A percentile compares a stretch with the other conserved stretches of the same genome.
Conservation (phyloP, 179 eudicot species). For the Heliamphora pulchella region DNA sequence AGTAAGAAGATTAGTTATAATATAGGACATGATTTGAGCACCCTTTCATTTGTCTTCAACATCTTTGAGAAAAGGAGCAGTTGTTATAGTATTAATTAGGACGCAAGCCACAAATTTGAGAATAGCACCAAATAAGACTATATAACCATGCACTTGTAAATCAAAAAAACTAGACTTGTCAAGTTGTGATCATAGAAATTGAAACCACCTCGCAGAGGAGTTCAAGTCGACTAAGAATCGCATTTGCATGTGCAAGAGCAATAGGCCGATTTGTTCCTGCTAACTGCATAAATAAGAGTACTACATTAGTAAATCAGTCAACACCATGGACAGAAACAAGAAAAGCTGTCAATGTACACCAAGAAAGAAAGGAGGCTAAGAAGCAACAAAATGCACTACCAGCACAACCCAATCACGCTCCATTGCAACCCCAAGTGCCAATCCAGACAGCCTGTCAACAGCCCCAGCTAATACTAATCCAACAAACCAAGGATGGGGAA, state of each 20-base stretch:
- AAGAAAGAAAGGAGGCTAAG: not conserved
- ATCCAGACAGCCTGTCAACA: slow-evolving; percentile 78
- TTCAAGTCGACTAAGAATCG: slow-evolving; percentile 73
- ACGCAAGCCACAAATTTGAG: not conserved
- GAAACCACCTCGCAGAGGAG: slow-evolving; percentile 76
- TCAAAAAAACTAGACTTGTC: slow-evolving; percentile 1
- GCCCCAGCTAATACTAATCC: slow-evolving; percentile 77
- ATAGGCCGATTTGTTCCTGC: slow-evolving; percentile 88
- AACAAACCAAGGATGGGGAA: slow-evolving; percentile 80
- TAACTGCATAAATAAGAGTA: slow-evolving; percentile 39
- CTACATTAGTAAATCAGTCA: slow-evolving; percentile 16
- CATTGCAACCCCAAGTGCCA: slow-evolving; percentile 88
- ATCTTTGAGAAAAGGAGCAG: too few relatives aligned
- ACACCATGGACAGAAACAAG: not conserved
- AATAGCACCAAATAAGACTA: not conserved
- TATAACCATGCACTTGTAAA: not conserved
- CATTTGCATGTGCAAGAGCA: slow-evolving; percentile 96
- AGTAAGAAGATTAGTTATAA: not conserved
- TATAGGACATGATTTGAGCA: not conserved
- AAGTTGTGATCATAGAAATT: not conserved
- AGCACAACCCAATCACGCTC: slow-evolving; percentile 98
- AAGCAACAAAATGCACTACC: slow-evolving; percentile 32
- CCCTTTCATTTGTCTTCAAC: not conserved
- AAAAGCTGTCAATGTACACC: not conserved
- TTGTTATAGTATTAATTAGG: not conserved